These are phyloP conservation scores for Chenopodium formosanum DNA, from an alignment of 148 eudicot species.

Conservation along the genomic window DNA sequence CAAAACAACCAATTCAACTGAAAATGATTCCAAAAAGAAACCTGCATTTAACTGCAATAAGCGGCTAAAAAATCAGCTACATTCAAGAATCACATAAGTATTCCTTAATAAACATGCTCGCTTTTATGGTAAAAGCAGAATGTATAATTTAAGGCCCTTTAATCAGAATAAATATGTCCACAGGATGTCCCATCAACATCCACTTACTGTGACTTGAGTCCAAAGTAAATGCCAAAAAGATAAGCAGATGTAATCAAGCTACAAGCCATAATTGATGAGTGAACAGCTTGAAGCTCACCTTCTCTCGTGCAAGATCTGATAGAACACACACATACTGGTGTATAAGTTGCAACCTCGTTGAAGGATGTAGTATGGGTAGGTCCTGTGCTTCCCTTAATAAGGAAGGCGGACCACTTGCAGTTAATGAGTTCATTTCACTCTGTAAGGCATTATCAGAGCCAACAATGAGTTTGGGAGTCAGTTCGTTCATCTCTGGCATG, in stretches of 20 bases:
- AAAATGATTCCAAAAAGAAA: conserved; percentile 42
- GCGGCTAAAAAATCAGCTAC: conserved; percentile 5
- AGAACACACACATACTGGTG: conserved; percentile 36
- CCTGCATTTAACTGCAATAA: conserved; percentile 41
- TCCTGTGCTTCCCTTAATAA: conserved; percentile 31
- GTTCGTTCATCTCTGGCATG: conserved; percentile 19
- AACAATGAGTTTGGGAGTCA: conserved; percentile 19
- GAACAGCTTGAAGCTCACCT: conserved; percentile 31
- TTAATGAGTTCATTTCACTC: conserved; percentile 13
- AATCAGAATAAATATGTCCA: background rate
- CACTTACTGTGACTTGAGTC: background rate
- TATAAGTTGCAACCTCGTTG: conserved; percentile 44
- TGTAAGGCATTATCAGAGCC: conserved; percentile 15
- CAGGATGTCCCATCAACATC: background rate
- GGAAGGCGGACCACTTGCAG: conserved; percentile 26
- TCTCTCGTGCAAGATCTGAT: conserved; percentile 42
- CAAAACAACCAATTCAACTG: conserved; percentile 44
- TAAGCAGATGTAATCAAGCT: background rate
- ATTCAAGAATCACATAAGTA: background rate
- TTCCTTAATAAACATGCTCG: background rate
- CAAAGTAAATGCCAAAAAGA: conserved; percentile 1
- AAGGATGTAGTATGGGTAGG: conserved; percentile 35
- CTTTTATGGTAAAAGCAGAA: background rate
- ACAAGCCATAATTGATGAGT: background rate
- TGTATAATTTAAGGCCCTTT: background rate